Percentiles rank a stretch among this genome's conserved stretches.
These are phyloP conservation scores for Sungouiella blattae DNA, from an alignment of 805 yeast species.

Conservation along the genomic window DNA sequence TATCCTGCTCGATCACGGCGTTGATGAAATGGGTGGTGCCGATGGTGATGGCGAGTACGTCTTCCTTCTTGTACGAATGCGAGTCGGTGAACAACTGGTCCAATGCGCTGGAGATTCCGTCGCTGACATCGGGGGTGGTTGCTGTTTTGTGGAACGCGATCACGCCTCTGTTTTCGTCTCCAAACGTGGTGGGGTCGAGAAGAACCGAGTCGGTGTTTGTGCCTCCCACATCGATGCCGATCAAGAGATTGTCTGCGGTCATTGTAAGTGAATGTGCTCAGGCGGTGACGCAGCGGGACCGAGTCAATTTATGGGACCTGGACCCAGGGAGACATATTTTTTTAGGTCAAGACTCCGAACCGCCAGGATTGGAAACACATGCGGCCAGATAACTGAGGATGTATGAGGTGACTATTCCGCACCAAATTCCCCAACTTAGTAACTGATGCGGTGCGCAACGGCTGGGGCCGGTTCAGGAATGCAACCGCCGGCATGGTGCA, in stretches of 20 bases:
- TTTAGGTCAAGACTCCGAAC: too few species aligned
- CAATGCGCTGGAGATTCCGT: conserved; percentile 39
- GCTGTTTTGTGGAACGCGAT: conserved; percentile 41
- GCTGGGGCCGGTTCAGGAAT: too few species aligned
- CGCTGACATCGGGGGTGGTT: conserved; percentile 43
- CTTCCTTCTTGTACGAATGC: conserved; percentile 19
- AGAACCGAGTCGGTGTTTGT: conserved; percentile 50
- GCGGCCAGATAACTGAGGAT: too few species aligned
- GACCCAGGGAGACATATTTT: too few species aligned
- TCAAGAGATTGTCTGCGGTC: conserved; percentile 10
- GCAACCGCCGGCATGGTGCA: too few species aligned
- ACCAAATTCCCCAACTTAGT: too few species aligned
- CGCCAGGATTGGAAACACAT: too few species aligned
- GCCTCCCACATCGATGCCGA: conserved; percentile 53
- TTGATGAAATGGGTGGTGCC: conserved; percentile 53
- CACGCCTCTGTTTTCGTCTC: conserved; percentile 26
- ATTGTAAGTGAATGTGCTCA: too few species aligned
- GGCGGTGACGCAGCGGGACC: too few species aligned
- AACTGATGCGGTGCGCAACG: too few species aligned
- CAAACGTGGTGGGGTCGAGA: conserved; percentile 31
- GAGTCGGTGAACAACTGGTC: conserved; percentile 24
- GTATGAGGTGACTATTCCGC: too few species aligned
- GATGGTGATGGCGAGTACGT: conserved; percentile 43
- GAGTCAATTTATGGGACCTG: conserved; percentile 44
- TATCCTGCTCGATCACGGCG: conserved; percentile 46